phyloP scores from a whole-genome alignment of 2,329 filamentous ascomycete species.

The Monilinia aucupariae region DNA sequence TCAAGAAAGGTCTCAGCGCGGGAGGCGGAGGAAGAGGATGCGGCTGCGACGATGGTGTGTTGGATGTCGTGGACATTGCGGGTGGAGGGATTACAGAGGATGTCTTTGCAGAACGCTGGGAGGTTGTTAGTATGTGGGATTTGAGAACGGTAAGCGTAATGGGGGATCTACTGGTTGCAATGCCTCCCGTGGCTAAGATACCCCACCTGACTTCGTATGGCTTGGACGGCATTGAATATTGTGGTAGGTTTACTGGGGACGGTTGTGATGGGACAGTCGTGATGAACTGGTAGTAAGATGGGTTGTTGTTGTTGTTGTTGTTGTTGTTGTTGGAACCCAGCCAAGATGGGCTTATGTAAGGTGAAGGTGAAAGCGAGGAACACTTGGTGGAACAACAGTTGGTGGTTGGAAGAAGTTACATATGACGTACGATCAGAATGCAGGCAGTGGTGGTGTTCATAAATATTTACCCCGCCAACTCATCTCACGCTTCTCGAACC shows the following conservation, averaged over 20 bases:
- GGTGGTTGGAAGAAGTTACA: too few species aligned
- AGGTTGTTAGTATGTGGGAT: constrained; percentile 13
- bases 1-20: constrained; percentile 58
- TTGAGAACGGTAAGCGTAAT: too few species aligned
- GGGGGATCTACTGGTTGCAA: constrained; percentile 32
- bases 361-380: too few species aligned
- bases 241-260: too few species aligned
- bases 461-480: constrained; percentile 1
- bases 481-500: too few species aligned
- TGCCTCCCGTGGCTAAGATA: constrained; percentile 37
- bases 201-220: constrained; percentile 34
- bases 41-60: constrained; percentile 58
- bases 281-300: too few species aligned
- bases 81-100: constrained; percentile 55
- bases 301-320: too few species aligned
- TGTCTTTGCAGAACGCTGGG: constrained; percentile 54
- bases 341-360: neutral
- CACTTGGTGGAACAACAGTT: too few species aligned
- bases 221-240: constrained; percentile 26
- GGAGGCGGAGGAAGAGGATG: constrained; percentile 55
- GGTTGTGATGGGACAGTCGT: too few species aligned
- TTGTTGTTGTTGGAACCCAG: neutral
- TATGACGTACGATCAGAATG: constrained; percentile 2
- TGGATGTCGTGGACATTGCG: constrained; percentile 55
- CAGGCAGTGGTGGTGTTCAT: constrained; percentile 1